phyloP scores from a whole-genome alignment of 352 stramenopile species.

The Globisporangium radiosum region DNA sequence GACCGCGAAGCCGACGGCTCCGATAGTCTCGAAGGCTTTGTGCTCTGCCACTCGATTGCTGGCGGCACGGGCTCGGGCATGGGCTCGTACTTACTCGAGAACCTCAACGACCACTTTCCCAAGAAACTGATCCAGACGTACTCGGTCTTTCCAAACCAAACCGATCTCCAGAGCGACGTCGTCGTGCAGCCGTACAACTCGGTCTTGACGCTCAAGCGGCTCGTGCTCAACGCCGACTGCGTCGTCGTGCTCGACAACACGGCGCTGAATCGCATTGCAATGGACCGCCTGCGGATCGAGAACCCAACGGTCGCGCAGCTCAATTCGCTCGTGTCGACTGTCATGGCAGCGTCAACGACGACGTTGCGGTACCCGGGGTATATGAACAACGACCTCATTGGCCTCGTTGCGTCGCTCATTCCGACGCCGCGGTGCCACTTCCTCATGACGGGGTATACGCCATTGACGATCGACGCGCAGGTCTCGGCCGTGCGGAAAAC shows the following conservation, averaged over 20 bases:
- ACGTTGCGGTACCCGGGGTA: conserved; percentile 97
- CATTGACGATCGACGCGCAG: conserved; percentile 91
- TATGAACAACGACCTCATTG: conserved; percentile 99
- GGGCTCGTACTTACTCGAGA: conserved; percentile 98
- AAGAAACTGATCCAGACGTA: conserved; percentile 99
- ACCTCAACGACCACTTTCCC: conserved; percentile 99
- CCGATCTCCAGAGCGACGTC: conserved; percentile 92
- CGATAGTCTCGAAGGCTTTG: conserved; percentile 96
- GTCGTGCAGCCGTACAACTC: conserved; percentile 99
- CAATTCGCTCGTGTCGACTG: conserved; percentile 98
- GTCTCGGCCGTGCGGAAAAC: conserved; percentile 95
- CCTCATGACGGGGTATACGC: conserved; percentile 99
- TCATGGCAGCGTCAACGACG: conserved; percentile 98
- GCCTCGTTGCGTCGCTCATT: conserved; percentile 96
- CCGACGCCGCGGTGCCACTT: conserved; percentile 99
- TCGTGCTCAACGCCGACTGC: conserved; percentile 97
- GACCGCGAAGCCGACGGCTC: conserved; percentile 95
- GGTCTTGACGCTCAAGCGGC: conserved; percentile 97
- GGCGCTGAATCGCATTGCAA: conserved; percentile 95
- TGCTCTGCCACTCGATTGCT: conserved; percentile 98
- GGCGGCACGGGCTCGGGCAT: conserved; percentile 98
- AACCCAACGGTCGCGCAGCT: conserved; percentile 96
- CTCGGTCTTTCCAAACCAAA: conserved; percentile 98
- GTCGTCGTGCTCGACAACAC: conserved; percentile 99
- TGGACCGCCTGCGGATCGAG: conserved; percentile 92